phyloP scores from a whole-genome alignment of 1,284 basidiomycete species.

The Ganoderma multipileum region DNA sequence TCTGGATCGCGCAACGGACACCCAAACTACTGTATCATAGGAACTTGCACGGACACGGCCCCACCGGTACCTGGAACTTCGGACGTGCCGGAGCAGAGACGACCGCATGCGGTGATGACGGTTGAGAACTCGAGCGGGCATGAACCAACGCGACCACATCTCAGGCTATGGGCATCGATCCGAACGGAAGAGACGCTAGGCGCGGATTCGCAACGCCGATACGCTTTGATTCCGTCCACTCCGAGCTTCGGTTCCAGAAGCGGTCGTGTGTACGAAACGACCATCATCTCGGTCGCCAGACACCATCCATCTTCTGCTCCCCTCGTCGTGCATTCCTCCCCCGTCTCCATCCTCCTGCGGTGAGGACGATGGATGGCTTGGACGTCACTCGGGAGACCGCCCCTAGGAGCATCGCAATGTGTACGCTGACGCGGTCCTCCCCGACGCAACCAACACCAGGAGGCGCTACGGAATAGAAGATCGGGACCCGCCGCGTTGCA shows the following conservation, averaged over 20 bases:
- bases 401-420: background rate
- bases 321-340: background rate
- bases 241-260: background rate
- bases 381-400: background rate
- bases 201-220: background rate
- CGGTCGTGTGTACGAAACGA: background rate
- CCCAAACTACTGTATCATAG: background rate
- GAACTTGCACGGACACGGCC: background rate
- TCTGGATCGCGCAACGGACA: background rate
- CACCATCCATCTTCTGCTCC: background rate
- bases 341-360: background rate
- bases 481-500: background rate
- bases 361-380: background rate
- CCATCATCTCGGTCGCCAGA: slow-evolving; percentile 2
- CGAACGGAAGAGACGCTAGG: background rate
- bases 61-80: too few species aligned
- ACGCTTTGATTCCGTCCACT: background rate
- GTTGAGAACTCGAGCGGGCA: background rate
- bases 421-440: background rate
- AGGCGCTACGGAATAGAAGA: background rate
- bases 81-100: background rate
- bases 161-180: background rate
- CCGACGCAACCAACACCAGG: background rate
- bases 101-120: background rate
- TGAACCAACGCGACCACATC: background rate